Conservation (phyloP, 306 rosid genomes). For the Begonia loranthoides region DNA sequence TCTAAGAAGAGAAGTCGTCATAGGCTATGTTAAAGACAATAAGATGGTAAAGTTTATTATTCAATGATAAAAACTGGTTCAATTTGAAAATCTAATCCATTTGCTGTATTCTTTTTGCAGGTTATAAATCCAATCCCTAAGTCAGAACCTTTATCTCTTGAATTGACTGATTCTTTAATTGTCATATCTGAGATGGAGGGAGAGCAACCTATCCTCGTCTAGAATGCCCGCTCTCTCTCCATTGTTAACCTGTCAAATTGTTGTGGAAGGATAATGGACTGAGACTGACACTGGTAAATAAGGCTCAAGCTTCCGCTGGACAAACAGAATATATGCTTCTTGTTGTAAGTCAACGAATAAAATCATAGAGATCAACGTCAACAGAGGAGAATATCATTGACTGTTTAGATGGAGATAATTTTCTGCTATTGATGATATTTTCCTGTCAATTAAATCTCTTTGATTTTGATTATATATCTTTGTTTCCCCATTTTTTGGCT, state of each 20-base stretch:
- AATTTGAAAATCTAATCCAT: conserved; percentile 12
- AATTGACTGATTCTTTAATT: conserved; percentile 61
- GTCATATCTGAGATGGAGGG: conserved; percentile 94
- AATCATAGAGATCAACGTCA: too few species aligned
- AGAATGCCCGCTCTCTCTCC: conserved; percentile 5
- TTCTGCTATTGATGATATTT: too few species aligned
- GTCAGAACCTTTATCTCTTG: conserved; percentile 70
- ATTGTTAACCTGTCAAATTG: neutral
- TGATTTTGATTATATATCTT: too few species aligned
- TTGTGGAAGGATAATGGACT: too few species aligned
- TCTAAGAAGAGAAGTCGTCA: conserved; percentile 84
- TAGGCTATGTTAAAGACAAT: conserved; percentile 77
- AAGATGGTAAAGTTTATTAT: conserved; percentile 39
- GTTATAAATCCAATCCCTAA: conserved; percentile 77
- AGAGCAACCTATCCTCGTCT: conserved; percentile 49
- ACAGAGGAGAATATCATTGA: too few species aligned
- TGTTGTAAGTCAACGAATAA: too few species aligned
- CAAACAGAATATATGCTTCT: too few species aligned
- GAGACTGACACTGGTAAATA: too few species aligned
- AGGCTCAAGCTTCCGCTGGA: too few species aligned
- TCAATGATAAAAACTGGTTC: conserved; percentile 7
- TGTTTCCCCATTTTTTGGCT: too few species aligned
- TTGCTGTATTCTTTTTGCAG: conserved; percentile 31
- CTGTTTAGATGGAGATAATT: too few species aligned
- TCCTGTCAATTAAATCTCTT: too few species aligned